Percentiles rank a stretch among this genome's conserved stretches.
Conservation (phyloP, 129 eudicot genomes). For the Apium graveolens region DNA sequence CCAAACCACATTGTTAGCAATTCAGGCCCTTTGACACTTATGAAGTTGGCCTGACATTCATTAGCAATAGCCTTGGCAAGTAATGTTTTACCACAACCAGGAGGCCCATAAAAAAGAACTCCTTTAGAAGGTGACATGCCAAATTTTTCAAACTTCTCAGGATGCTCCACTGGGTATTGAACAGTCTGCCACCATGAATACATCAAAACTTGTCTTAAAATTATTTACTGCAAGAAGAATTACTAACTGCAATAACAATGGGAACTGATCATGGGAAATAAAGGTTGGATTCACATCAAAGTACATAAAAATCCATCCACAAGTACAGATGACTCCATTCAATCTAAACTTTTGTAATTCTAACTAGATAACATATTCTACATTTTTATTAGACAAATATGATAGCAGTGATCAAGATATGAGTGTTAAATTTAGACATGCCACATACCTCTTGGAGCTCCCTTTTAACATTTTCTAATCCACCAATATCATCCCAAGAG, state of each 20-base stretch:
- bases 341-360: background rate
- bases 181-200: constrained; percentile 40
- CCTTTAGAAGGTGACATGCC: constrained; percentile 88
- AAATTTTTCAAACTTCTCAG: constrained; percentile 79
- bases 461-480: constrained; percentile 75
- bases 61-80: constrained; percentile 79
- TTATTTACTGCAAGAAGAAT: background rate
- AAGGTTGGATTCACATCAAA: background rate
- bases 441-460: constrained; percentile 68
- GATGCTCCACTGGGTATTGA: constrained; percentile 88
- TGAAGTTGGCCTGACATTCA: constrained; percentile 81
- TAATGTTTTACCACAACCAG: constrained; percentile 74
- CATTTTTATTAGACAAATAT: background rate
- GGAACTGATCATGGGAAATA: background rate
- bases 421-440: background rate
- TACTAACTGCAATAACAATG: background rate
- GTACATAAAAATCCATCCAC: background rate
- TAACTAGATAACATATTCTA: background rate
- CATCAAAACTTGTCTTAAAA: background rate
- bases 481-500: constrained; percentile 76
- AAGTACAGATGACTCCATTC: constrained; percentile 3
- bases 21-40: constrained; percentile 74
- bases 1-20: constrained; percentile 86
- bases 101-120: constrained; percentile 76
- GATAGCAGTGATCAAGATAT: background rate